Evolutionary conservation across 805 yeast species (phyloP), one percentile per base, ranked within the genome.

Genomic region (Metschnikowia continentalis): DNA sequence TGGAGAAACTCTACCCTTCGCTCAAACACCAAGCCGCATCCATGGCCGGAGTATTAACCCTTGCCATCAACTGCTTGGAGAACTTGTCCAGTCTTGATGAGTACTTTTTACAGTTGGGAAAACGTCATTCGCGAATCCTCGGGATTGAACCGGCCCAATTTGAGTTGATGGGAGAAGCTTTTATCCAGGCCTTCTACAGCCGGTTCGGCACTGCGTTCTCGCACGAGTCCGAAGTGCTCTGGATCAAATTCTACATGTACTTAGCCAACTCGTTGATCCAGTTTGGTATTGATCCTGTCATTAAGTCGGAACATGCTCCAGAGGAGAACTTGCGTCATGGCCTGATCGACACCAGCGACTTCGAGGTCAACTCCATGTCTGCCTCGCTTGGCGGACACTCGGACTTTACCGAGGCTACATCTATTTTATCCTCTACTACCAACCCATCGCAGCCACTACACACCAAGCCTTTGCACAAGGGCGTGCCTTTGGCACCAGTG

Each of bases 1-100:
- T 89, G 54, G 89, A 84, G 57, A 74, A 71, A 37, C 63, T 82
- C 61, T 87, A 86, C 64, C 95, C 96, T 0, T 81, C 88, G 5
- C 81, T 88, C 55, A 78, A 79, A 54, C 90, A 86, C 62, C 96
- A 89, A 68, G 90, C 94, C 1, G 79, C 82, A 14, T 79, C 91
- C 6, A 84, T 88, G 71, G 90, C 92, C 0, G 90, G 91, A 5
- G 88, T 88, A 17, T 65, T 89, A 58, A 79, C 87, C 30, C 75
- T 82, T 40, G 86, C 91, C 2, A 80, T 88, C 52, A 67, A 77
- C 30, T 82, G 81, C 56, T 70, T 88, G 47, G 90, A 86, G 48
- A 76, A 83, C 55, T 70, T 88, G 47, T 61, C 75, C 2, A 65
- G 68, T 6, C 68, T 88, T 57, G 84, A 85, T 59, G 84, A 77